Conservation (phyloP, 2,329 filamentous ascomycete genomes). For the Lasiodiplodia theobromae region DNA sequence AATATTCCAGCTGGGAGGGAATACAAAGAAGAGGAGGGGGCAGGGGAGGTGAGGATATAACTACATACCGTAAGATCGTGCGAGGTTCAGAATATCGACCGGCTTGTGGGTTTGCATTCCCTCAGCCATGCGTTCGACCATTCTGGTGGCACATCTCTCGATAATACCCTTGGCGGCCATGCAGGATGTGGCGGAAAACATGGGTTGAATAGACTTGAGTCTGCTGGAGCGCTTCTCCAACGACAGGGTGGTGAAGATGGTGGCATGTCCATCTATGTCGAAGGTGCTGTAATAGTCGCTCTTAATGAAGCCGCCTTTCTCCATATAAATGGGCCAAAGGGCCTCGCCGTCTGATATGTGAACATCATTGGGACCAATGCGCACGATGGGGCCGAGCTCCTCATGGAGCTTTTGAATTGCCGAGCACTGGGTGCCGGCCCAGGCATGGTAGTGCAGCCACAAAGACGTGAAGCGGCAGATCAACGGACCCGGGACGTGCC, state of each 20-base stretch:
- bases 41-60: not conserved
- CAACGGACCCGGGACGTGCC: not conserved
- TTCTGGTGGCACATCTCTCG: not conserved
- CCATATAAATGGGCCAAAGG: constrained; percentile 58
- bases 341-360: constrained; percentile 45
- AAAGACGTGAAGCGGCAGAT: not conserved
- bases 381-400: constrained; percentile 5
- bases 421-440: not conserved
- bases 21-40: not conserved
- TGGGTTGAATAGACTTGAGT: not conserved
- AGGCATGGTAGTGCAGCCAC: not conserved
- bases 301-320: constrained; percentile 32
- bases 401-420: not conserved
- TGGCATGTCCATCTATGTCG: not conserved
- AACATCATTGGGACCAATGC: constrained; percentile 33
- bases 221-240: not conserved
- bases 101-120: not conserved
- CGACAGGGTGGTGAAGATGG: constrained; percentile 10
- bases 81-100: not conserved
- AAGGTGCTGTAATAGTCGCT: constrained; percentile 17
- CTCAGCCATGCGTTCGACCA: not conserved
- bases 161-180: not conserved
- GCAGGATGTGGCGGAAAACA: not conserved
- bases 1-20: too few species aligned
- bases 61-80: not conserved